Base-by-base conservation (phyloP, 495 filamentous ascomycete genomes). In the Penicillium canariense region DNA sequence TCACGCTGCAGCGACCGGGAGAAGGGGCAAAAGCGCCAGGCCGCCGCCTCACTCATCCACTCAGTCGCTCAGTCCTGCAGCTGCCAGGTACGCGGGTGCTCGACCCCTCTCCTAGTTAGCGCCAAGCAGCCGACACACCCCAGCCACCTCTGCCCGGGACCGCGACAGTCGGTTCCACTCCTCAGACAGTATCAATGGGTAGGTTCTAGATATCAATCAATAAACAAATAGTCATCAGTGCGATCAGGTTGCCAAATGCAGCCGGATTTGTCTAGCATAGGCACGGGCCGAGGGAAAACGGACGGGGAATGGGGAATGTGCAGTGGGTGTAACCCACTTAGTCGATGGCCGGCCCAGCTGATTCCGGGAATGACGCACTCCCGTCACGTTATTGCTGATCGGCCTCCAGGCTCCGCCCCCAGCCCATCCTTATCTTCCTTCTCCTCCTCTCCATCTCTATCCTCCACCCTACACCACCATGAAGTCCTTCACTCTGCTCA, bases 401-500 rank as follows among this genome's bases (percentile, higher is more conserved):
- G 50, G 52, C 31, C 54, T 52, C 51, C 52, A 56, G 48, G 48
- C 57, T 57, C 55, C 59, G 52, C 47, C 55, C 56, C 56, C 55
- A 67, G 52, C 50, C 51, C 50, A 26, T 55, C 49, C 60, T 57
- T 59, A 60, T 61, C 62, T 53, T 55, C 54, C 53, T 52, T 58
- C 52, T 50, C 35, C 49, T 57, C 51, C 52, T 59, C 50, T 47
- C 55, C 54, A 32, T 60, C 30, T 5, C 55, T 61, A 58, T 61
- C 61, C 49, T 47, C 54, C 47, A 59, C 58, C 47, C 39, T 59
- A 40, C 30, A 49, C 43, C 58, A 80, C 65, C 68, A 97, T 97
- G 93, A 97, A 95, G 84, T 80, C 83, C 62, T 74, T 85, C 73
- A 76, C 87, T 59, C 65, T 87, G 58, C 80, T 90, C 65, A 85